phyloP scores from a whole-genome alignment of 2,329 filamentous ascomycete species.

The Helotiales sp. region DNA sequence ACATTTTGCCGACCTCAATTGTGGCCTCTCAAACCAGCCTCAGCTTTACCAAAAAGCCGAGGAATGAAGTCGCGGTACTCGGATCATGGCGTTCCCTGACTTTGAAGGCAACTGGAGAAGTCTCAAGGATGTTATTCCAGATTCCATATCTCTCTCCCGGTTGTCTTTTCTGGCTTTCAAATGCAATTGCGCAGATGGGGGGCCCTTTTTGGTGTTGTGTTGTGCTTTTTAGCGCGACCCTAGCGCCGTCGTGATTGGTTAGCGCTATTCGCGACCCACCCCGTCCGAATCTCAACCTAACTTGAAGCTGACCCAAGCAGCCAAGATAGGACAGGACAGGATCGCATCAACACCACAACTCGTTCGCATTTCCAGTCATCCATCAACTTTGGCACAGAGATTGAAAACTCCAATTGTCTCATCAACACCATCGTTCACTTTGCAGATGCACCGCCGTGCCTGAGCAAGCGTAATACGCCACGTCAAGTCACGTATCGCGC shows the following conservation, averaged over 20 bases:
- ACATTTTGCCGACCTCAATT: conserved; percentile 1
- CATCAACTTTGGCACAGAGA: neutral
- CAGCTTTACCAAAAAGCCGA: neutral
- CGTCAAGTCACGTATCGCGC: neutral
- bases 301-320: no score
- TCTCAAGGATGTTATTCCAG: neutral
- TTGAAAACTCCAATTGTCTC: neutral
- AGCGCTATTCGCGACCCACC: neutral
- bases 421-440: neutral
- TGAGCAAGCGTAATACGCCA: conserved; percentile 2
- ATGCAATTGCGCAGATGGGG: neutral
- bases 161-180: neutral
- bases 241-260: conserved; percentile 1
- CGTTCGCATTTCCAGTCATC: neutral
- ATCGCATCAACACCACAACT: neutral
- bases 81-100: no score
- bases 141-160: neutral
- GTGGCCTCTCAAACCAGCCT: neutral
- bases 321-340: no score
- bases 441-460: neutral
- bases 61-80: neutral
- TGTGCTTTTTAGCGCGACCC: neutral
- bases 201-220: neutral
- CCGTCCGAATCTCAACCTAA: neutral
- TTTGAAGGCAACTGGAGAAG: neutral